These are phyloP conservation scores for Brasenia schreberi DNA, from an alignment of 164 flowering plant genomes.

Conservation along the genomic window DNA sequence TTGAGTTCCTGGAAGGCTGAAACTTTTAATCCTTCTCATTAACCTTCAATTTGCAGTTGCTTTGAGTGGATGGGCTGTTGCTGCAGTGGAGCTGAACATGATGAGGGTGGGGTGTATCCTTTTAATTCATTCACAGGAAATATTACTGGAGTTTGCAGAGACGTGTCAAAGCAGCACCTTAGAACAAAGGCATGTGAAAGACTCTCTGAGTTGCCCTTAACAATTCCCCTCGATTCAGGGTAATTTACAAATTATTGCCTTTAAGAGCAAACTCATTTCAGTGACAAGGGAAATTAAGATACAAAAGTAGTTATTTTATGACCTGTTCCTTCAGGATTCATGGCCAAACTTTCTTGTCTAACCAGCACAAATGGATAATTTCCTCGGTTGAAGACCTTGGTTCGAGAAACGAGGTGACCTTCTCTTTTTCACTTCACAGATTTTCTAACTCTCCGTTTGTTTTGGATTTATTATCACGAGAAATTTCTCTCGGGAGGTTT, in stretches of 20 bases:
- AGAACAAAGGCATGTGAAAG: slow-evolving; percentile 53
- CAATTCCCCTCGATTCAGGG: slow-evolving; percentile 61
- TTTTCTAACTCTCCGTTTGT: no score
- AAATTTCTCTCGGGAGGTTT: no score
- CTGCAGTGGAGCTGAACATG: slow-evolving; percentile 49
- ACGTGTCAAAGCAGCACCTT: slow-evolving; percentile 44
- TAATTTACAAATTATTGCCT: slow-evolving; percentile 7
- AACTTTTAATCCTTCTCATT: neutral
- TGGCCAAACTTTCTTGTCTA: neutral
- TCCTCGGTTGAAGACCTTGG: neutral
- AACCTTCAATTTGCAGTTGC: slow-evolving; percentile 19
- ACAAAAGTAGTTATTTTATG: neutral
- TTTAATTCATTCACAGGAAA: slow-evolving; percentile 12
- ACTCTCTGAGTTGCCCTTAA: slow-evolving; percentile 52
- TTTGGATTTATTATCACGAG: no score
- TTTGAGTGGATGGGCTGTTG: slow-evolving; percentile 67
- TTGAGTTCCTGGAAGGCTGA: neutral
- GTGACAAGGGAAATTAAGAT: no score
- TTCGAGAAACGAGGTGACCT: neutral
- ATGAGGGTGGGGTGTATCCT: slow-evolving; percentile 22
- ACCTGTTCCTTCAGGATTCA: neutral
- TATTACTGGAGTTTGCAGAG: slow-evolving; percentile 38
- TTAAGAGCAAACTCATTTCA: neutral
- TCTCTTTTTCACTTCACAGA: neutral
- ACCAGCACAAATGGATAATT: neutral